Evolutionary conservation across 345 rosid genomes (phyloP), one percentile per base, ranked within the genome.

Genomic region (Eucalyptus pumila): DNA sequence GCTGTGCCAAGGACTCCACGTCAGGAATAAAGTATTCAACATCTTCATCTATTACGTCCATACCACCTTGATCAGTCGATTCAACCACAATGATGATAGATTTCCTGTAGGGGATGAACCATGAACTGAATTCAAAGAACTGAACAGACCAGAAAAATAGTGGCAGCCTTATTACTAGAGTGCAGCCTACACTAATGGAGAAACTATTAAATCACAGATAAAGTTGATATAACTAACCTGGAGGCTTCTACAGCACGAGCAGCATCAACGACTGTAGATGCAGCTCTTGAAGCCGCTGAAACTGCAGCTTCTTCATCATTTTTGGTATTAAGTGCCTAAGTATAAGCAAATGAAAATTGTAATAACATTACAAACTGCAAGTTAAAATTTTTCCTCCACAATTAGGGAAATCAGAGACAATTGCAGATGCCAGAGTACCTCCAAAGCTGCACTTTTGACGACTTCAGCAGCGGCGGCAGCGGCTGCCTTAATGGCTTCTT

Each of bases 391-490:
- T 37, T 76, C 83, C 24, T 76, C 44, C 5, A 44, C 11, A 62
- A 42, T 83, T 40, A 27, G 56, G 56, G 45, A 24, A 27, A 50
- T 15, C 15, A 50, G 86, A 89, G 26, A 88, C 87, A 27, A 76
- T 45, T 58, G 56, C 88, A 87, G 16, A 80, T 49, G 76, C 47
- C 89, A 86, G 58, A 37, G 67, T 89, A 92, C 99, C 98, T 98
- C 99, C 88, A 95, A 87, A 54, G 99, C 99, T 44, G 98, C 97
- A 90, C 94, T 95, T 91, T 95, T 98, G 88, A 98, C 99, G 91
- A 95, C 97, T 93, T 98, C 99, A 89, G 99, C 99, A 85, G 99
- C 99, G 85, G 96, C 95, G 83, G 97, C 98, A 17, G 98, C 95
- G 34, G 96, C 99, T 89, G 99, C 99, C 93, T 92, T 97, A 90